Base-by-base conservation (phyloP, 345 rosid genomes). In the Reutealis trisperma region DNA sequence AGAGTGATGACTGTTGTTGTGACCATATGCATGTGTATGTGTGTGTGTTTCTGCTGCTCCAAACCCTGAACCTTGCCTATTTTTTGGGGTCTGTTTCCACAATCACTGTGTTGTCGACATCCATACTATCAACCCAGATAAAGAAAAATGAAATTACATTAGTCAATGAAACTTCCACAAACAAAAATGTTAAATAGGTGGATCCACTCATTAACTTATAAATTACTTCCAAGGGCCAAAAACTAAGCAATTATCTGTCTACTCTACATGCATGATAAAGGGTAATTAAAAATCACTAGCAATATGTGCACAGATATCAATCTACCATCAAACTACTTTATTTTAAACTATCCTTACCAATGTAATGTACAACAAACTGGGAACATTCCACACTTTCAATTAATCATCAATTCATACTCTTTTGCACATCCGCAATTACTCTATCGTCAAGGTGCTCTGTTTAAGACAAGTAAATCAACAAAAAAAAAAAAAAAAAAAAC, bases 401-500 rank as follows among this genome's bases (percentile, higher is more conserved):
- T 45, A 32, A 60, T 51, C 59, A n/a, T 25, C 51, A 75, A 47
- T 37, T 42, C 37, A 37, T 24, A 34, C 18, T 69, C 73, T 68
- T n/a, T 49, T 16, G 19, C 34, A 30, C 44, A 52, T 57, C 37
- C 70, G 44, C 24, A 41, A 10, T 37, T 30, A 32, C 18, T 73
- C 37, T n/a, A 51, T 8, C 32, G 8, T 13, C 75, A 71, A 75
- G 42, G 55, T 71, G 62, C 52, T 22, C 16, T 41, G 61, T 18
- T 57, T 58, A 63, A 58, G 18, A n/a, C 65, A 62, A 22, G 19
- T 34, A 72, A 58, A 64, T 25, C 15, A 45, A 60, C 27, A 47
- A 58, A 79, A 85, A 66, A n/a, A 54, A 19, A 45, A 60, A 25
- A 47, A 58, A 79, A 85, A n/a, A 70, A n/a, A 52, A 19, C 54